Conservation (phyloP, 2,329 filamentous ascomycete genomes). For the Aspergillus pseudoterreus region DNA sequence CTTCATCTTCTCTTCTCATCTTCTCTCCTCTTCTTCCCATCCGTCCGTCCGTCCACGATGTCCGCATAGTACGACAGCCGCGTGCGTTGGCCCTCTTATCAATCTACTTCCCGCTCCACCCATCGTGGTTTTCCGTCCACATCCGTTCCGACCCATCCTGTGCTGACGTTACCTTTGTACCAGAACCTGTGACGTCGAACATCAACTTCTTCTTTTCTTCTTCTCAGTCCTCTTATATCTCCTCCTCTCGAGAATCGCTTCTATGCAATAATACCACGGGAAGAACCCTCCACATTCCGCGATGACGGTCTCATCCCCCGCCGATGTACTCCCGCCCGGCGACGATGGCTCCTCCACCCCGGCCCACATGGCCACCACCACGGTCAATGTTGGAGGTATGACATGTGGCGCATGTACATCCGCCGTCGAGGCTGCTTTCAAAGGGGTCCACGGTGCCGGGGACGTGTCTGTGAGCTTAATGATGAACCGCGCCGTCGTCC, state of each 20-base stretch:
- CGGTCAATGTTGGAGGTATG: conserved; percentile 82
- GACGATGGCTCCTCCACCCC: conserved; percentile 26
- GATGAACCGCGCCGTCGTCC: conserved; percentile 91
- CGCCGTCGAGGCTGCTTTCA: conserved; percentile 89
- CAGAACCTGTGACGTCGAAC: neutral
- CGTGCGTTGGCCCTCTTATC: neutral
- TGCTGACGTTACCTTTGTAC: conserved; percentile 1
- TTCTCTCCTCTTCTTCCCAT: neutral
- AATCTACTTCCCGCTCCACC: neutral
- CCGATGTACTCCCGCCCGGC: conserved; percentile 14
- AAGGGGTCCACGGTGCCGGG: conserved; percentile 73
- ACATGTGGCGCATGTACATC: conserved; percentile 91
- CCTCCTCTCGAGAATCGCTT: conserved; percentile 2
- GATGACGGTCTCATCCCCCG: conserved; percentile 18
- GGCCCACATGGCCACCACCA: conserved; percentile 80
- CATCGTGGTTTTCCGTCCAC: conserved; percentile 5
- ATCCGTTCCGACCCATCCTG: conserved; percentile 5
- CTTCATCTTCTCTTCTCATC: neutral
- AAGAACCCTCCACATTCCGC: conserved; percentile 7
- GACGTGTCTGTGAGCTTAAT: conserved; percentile 89
- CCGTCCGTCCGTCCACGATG: neutral
- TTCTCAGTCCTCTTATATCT: neutral
- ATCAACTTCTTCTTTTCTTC: neutral
- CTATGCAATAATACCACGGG: conserved; percentile 14
- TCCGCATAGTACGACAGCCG: neutral